Percentiles rank a stretch among this genome's conserved stretches.
phyloP scores from a whole-genome alignment of 1,139 yeast species.

The Candida sanyaensis region DNA sequence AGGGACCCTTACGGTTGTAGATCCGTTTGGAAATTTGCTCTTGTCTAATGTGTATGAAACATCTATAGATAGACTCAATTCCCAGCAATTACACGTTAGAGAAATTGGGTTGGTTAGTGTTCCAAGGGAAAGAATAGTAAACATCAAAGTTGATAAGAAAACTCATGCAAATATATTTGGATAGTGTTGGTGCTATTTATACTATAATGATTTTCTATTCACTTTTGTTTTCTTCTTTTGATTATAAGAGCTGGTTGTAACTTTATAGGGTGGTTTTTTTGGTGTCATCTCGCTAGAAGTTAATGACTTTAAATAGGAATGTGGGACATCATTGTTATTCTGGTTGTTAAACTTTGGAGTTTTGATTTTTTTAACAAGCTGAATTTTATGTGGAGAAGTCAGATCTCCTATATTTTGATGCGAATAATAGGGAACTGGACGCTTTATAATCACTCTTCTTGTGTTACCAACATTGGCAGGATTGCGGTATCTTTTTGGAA shows the following conservation, averaged over 20 bases:
- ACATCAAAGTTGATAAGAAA: constrained; percentile 26
- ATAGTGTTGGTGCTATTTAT: not conserved
- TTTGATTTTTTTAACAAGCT: constrained; percentile 3
- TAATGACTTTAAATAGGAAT: not conserved
- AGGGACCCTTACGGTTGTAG: constrained; percentile 45
- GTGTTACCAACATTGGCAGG: constrained; percentile 16
- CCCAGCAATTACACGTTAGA: constrained; percentile 26
- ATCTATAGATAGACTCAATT: constrained; percentile 28
- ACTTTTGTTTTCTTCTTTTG: constrained; percentile 3
- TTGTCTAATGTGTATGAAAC: constrained; percentile 39
- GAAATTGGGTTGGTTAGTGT: constrained; percentile 50
- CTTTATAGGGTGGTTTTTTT: not conserved
- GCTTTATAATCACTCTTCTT: constrained; percentile 19
- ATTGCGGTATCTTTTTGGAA: constrained; percentile 18
- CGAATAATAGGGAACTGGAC: constrained; percentile 10
- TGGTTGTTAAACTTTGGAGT: not conserved
- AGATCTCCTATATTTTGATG: not conserved
- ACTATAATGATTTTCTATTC: constrained; percentile 1
- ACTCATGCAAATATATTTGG: constrained; percentile 17
- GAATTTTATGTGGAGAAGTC: constrained; percentile 1
- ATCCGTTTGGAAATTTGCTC: constrained; percentile 48
- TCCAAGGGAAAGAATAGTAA: constrained; percentile 33
- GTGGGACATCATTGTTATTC: not conserved
- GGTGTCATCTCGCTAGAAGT: not conserved
- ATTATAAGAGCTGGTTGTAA: not conserved